Evolutionary conservation across 768 basidiomycete genomes (phyloP).

Genomic region (Mycena rosella): DNA sequence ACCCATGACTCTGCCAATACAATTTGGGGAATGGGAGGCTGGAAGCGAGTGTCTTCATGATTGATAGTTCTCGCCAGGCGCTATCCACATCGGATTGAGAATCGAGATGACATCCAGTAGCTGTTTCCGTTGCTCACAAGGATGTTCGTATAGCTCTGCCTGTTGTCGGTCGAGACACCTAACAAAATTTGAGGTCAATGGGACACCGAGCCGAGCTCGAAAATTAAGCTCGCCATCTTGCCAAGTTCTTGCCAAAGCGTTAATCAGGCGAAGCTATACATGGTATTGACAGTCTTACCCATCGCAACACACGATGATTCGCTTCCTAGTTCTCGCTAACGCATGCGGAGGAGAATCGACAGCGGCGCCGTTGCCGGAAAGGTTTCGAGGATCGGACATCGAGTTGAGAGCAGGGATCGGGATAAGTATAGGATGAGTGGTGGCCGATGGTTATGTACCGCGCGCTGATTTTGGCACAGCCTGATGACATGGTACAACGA

Average conservation of each 20-base stretch:
- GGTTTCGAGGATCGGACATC: background rate
- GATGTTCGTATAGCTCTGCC: slow-evolving; percentile 68
- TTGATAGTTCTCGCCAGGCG: slow-evolving; percentile 67
- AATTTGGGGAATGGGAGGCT: slow-evolving; percentile 65
- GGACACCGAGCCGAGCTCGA: background rate
- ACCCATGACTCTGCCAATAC: slow-evolving; percentile 50
- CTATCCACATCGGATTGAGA: slow-evolving; percentile 43
- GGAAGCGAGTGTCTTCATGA: slow-evolving; percentile 59
- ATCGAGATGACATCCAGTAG: background rate
- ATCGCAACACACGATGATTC: slow-evolving; percentile 82
- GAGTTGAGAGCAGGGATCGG: background rate
- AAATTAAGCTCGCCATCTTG: slow-evolving; percentile 63
- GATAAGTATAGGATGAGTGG: too few species aligned
- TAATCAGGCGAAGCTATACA: slow-evolving; percentile 3
- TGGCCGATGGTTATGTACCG: background rate
- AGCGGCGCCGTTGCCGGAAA: background rate
- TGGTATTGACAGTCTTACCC: slow-evolving; percentile 61
- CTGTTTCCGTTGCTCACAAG: slow-evolving; percentile 53
- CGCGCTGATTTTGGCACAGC: background rate
- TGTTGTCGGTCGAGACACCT: slow-evolving; percentile 52
- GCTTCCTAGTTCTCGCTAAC: slow-evolving; percentile 55
- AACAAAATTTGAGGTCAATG: background rate
- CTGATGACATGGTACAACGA: background rate
- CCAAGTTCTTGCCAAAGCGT: slow-evolving; percentile 67
- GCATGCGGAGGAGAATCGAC: background rate